Evolutionary conservation across 2,329 filamentous ascomycete species (phyloP), one percentile per base, ranked within the genome.

Genomic region (Davidsoniella eucalypti): DNA sequence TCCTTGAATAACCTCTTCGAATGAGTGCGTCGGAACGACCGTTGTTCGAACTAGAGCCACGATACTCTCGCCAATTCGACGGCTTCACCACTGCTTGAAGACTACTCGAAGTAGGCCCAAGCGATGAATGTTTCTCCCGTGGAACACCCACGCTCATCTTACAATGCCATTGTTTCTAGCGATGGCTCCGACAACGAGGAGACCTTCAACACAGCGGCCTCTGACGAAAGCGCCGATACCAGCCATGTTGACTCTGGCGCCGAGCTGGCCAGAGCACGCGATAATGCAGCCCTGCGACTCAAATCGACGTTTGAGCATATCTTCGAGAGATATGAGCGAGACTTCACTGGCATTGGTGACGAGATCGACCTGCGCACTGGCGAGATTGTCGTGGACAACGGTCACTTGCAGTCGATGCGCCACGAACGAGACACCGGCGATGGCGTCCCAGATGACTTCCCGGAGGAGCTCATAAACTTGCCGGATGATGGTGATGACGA

Each of bases 261-360:
- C 54, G 71, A 78, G 50, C 66, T 87, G 14, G 69, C 78, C 43
- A 68, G 74, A 54, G 78, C 75, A 44, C 75, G 83, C 55, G 73
- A 76, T 46, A 71, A 73, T 50, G 84, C 87, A 52, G 80, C 85
- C 54, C 68, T 72, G 55, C 79, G 78, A 52, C 73, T 94, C 39
- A 90, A 92, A 62, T 80, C 78, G n/a, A 79, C 79, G 4, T 92
- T 94, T 61, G 87, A 94, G 60, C 70, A 76, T 51, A 94, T 96
- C 50, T 94, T 94, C 61, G 76, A 82, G 54, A 95, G 94, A 63
- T 95, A 94, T 62, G 80, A 74, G 49, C 80, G 73, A 55, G 84
- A 95, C 61, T 94, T 94, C 59, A 78, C 79, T 2, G 83, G 80
- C 4, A 72, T 90, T 47, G 87, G 82, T 49, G 90, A 96, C 63